Evolutionary conservation across 2,329 filamentous ascomycete genomes (phyloP).

Genomic region (Phoma sp.): DNA sequence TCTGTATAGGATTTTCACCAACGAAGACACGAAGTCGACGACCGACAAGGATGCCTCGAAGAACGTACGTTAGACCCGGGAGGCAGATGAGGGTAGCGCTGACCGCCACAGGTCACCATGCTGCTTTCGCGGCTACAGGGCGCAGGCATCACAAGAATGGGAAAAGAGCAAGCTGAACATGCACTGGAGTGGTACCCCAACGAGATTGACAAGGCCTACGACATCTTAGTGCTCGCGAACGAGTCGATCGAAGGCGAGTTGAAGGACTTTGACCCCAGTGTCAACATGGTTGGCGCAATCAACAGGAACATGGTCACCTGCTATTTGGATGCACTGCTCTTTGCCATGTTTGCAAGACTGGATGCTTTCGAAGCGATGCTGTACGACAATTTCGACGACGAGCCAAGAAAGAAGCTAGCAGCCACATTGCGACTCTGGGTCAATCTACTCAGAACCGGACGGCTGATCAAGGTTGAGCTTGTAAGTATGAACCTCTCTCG

Average conservation of each 20-base stretch:
- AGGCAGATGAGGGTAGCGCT: neutral
- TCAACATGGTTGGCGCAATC: conserved; percentile 80
- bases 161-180: conserved; percentile 68
- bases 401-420: conserved; percentile 74
- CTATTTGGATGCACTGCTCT: conserved; percentile 88
- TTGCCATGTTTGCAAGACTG: conserved; percentile 92
- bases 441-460: conserved; percentile 84
- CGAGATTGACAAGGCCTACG: conserved; percentile 74
- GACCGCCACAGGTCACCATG: conserved; percentile 54
- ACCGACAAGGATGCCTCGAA: conserved; percentile 63
- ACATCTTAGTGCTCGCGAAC: conserved; percentile 78
- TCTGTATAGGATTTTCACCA: conserved; percentile 69
- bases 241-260: conserved; percentile 82
- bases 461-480: conserved; percentile 83
- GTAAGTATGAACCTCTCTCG: conserved; percentile 54
- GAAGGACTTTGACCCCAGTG: conserved; percentile 72
- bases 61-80: conserved; percentile 44
- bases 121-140: conserved; percentile 60
- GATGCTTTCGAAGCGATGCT: conserved; percentile 93
- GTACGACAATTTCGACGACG: conserved; percentile 77
- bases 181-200: conserved; percentile 69
- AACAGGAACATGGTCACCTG: conserved; percentile 91
- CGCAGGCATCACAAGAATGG: conserved; percentile 61
- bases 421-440: conserved; percentile 87
- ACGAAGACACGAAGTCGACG: conserved; percentile 58